A percentile compares a stretch with the other conserved stretches of the same genome.
phyloP scores from a whole-genome alignment of 2,329 filamentous ascomycete genomes.

The Stachybotrys chartarum region DNA sequence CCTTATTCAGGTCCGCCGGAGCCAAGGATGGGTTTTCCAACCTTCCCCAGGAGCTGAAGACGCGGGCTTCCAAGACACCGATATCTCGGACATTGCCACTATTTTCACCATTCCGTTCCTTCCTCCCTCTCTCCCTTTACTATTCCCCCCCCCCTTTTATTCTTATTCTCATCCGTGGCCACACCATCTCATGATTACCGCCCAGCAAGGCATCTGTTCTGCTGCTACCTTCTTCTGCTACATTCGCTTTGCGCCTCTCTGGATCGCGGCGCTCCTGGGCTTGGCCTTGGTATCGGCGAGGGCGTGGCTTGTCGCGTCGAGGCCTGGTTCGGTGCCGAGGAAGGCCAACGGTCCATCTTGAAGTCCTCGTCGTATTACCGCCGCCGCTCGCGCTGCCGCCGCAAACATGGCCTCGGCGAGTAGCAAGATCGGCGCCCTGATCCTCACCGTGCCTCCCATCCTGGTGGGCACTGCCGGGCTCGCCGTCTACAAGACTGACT shows the following conservation, averaged over 20 bases:
- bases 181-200: constrained; percentile 15
- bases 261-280: constrained; percentile 28
- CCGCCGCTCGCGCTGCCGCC: constrained; percentile 8
- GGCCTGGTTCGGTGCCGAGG: neutral
- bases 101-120: neutral
- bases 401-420: constrained; percentile 22
- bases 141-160: neutral
- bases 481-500: constrained; percentile 37
- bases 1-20: no score
- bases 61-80: no score
- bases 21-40: no score
- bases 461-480: constrained; percentile 37
- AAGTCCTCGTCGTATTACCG: neutral
- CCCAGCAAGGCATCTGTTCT: constrained; percentile 11
- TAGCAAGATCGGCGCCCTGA: constrained; percentile 24
- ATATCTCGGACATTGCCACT: neutral
- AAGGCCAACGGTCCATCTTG: neutral
- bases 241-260: constrained; percentile 31
- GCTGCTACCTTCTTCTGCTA: constrained; percentile 31
- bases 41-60: no score
- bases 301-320: neutral
- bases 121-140: neutral
- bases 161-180: neutral
- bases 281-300: neutral
- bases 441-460: constrained; percentile 30